A percentile compares a stretch with the other conserved stretches of the same genome.
Conservation (phyloP, 208 protist species). For the Leishmania amazonensis region DNA sequence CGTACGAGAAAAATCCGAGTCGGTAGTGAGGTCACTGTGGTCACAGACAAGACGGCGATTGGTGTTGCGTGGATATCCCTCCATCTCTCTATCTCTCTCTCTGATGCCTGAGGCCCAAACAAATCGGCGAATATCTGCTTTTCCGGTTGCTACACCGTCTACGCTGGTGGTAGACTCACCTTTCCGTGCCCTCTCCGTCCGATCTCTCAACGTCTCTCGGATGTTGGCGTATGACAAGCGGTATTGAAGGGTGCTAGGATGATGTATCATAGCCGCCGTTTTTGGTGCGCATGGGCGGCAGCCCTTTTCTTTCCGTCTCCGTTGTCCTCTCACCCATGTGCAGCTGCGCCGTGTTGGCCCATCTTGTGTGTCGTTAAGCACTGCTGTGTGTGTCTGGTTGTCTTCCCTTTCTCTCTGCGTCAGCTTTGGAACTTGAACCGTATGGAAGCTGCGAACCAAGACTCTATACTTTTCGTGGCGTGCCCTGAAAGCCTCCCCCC, state of each 20-base stretch:
- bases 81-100: background rate
- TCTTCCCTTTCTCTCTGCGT: background rate
- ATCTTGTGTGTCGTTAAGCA: background rate
- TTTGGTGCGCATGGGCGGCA: background rate
- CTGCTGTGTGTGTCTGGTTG: background rate
- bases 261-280: slow-evolving; percentile 1
- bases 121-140: background rate
- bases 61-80: background rate
- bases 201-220: background rate
- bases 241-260: background rate
- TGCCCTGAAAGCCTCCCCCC: background rate
- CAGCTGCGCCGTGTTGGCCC: background rate
- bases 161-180: background rate
- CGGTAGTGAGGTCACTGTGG: slow-evolving; percentile 8
- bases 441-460: background rate
- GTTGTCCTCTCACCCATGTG: background rate
- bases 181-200: too few species aligned
- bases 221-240: background rate
- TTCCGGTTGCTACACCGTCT: background rate
- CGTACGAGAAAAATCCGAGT: slow-evolving; percentile 43
- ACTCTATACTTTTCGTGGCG: background rate
- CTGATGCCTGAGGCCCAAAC: background rate
- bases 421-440: background rate
- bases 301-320: background rate
- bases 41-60: background rate